Evolutionary conservation across 2,329 filamentous ascomycete species (phyloP).

Genomic region (Dendrostoma leiphaemia): DNA sequence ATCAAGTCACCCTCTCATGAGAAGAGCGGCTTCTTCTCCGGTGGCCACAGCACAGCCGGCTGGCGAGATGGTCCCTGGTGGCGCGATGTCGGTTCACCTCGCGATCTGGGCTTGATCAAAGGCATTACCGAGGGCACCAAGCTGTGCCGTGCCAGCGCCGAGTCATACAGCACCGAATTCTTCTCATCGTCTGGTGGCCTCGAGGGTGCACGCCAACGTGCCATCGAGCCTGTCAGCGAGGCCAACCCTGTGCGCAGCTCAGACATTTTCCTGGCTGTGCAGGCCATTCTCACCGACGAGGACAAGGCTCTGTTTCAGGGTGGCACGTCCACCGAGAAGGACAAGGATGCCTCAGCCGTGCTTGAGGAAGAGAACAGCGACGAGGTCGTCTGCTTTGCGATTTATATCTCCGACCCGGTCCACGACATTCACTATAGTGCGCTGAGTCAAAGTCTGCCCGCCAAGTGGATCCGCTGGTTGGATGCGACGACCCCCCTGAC

Average conservation of each 20-base stretch:
- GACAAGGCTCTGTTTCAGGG: conserved; percentile 68
- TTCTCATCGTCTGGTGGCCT: conserved; percentile 76
- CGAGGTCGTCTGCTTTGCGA: conserved; percentile 68
- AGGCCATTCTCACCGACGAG: conserved; percentile 70
- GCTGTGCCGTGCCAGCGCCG: conserved; percentile 83
- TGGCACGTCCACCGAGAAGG: conserved; percentile 49
- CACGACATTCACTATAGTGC: conserved; percentile 86
- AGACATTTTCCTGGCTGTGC: conserved; percentile 93
- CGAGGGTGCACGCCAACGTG: conserved; percentile 75
- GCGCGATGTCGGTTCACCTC: conserved; percentile 67
- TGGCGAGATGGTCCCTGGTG: conserved; percentile 98
- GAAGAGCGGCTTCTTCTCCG: conserved; percentile 41
- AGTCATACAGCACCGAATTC: conserved; percentile 83
- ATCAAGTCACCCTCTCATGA: conserved; percentile 48
- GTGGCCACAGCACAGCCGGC: conserved; percentile 56
- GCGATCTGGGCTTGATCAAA: conserved; percentile 76
- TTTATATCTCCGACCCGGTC: conserved; percentile 83
- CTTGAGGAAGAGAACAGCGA: conserved; percentile 54
- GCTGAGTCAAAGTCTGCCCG: conserved; percentile 78
- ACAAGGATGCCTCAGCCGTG: conserved; percentile 52
- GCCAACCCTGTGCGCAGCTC: conserved; percentile 87
- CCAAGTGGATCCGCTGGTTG: conserved; percentile 87
- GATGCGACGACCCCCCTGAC: conserved; percentile 67
- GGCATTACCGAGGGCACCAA: conserved; percentile 87
- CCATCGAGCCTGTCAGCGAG: conserved; percentile 76